Conservation (phyloP, 306 rosid genomes). For the Crotalaria pallida region DNA sequence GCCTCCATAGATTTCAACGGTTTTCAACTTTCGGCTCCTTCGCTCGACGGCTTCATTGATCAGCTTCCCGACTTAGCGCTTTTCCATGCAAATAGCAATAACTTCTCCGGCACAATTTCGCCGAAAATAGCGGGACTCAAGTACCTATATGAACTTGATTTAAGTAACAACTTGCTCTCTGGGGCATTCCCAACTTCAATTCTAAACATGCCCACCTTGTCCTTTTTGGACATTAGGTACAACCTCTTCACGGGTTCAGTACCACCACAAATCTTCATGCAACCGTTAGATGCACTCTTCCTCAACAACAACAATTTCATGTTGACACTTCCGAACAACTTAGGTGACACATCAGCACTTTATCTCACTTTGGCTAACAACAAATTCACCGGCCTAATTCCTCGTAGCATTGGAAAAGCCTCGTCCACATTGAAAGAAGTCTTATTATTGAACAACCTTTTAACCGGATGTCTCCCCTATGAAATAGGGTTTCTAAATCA, state of each 20-base stretch:
- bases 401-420: conserved; percentile 43
- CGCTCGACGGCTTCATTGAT: conserved; percentile 75
- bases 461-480: conserved; percentile 74
- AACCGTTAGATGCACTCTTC: conserved; percentile 49
- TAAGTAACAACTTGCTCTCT: conserved; percentile 66
- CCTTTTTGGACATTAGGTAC: conserved; percentile 66
- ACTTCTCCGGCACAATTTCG: conserved; percentile 58
- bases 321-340: conserved; percentile 42
- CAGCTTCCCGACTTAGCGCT: conserved; percentile 69
- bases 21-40: conserved; percentile 50
- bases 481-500: conserved; percentile 54
- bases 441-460: conserved; percentile 49
- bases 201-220: conserved; percentile 35
- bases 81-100: conserved; percentile 82
- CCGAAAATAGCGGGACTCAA: conserved; percentile 44
- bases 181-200: conserved; percentile 63
- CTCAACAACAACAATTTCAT: conserved; percentile 70
- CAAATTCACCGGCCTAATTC: conserved; percentile 68
- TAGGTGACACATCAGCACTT: conserved; percentile 45
- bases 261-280: conserved; percentile 58
- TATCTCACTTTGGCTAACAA: conserved; percentile 76
- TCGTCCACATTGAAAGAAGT: conserved; percentile 48
- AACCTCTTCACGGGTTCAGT: conserved; percentile 59
- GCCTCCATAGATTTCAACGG: conserved; percentile 83
- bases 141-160: conserved; percentile 62